Evolutionary conservation across 2,329 filamentous ascomycete genomes (phyloP), one percentile per base, ranked within the genome.

Genomic region (Sporothrix protearum): DNA sequence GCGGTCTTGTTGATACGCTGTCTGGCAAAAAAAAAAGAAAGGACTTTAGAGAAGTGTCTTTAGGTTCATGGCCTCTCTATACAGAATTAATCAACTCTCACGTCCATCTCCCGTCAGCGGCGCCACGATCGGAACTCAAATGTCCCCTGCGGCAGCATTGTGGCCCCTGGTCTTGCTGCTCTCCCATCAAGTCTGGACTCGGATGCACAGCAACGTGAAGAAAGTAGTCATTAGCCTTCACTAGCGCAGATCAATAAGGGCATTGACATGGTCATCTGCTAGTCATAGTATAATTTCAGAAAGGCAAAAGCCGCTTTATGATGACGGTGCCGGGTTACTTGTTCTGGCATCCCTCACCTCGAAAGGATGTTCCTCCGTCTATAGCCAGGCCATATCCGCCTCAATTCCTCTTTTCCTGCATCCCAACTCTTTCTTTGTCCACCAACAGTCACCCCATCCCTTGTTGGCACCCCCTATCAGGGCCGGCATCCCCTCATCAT

Each of bases 61-160:
- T n/a, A n/a, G 19, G 16, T 33, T 30, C 33, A 25, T 45, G 6
- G 8, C 5, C 19, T 30, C n/a, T 33, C 53, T 14, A 45, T 45
- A 9, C 42, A 4, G 33, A 36, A 36, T 36, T 4, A 36, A 45
- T 28, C 28, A 39, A 36, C n/a, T 14, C 45, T 28, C 3, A 39
- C 33, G 3, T 14, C 9, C 22, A 28, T 12, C 42, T 39, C 6
- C 22, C 49, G 19, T 22, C 36, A 6, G 8, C 51, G 36, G 39
- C 53, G 39, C 39, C 68, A 69, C 25, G 53, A 61, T 61, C 68
- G 68, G 68, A 59, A 42, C 59, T 69, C 68, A 51, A 25, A 19
- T 47, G 47, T 14, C 19, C 49, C 51, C 9, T 55, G 22, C 19
- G 14, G 42, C 14, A n/a, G n/a, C 28, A 19, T 19, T 30, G 25